Evolutionary conservation across 148 eudicot species (phyloP).

Genomic region (Beta vulgaris): DNA sequence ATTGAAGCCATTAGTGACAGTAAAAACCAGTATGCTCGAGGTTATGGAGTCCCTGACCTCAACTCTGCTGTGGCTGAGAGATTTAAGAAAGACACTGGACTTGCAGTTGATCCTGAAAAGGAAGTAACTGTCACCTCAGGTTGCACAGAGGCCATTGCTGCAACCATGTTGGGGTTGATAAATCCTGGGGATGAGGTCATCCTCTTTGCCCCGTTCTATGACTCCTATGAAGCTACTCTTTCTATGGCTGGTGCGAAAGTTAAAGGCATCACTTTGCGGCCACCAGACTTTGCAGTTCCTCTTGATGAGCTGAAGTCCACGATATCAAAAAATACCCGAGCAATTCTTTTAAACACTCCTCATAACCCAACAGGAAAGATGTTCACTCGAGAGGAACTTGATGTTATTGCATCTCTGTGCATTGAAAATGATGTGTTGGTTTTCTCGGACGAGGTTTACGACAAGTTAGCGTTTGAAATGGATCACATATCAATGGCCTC

Average conservation of each 20-base stretch:
- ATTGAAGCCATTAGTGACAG: slow-evolving; percentile 81
- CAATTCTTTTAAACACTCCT: slow-evolving; percentile 86
- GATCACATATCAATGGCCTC: slow-evolving; percentile 95
- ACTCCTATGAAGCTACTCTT: slow-evolving; percentile 90
- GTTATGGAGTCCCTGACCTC: slow-evolving; percentile 89
- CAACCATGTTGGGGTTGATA: slow-evolving; percentile 87
- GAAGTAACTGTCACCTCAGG: slow-evolving; percentile 98
- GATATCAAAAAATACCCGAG: slow-evolving; percentile 74
- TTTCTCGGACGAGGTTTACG: slow-evolving; percentile 90
- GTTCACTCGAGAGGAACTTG: slow-evolving; percentile 77
- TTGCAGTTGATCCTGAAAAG: slow-evolving; percentile 79
- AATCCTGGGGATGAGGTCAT: slow-evolving; percentile 94
- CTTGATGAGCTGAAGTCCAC: slow-evolving; percentile 68
- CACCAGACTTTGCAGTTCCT: slow-evolving; percentile 79
- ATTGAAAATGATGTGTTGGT: slow-evolving; percentile 89
- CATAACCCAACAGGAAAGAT: slow-evolving; percentile 99
- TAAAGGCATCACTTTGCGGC: slow-evolving; percentile 66
- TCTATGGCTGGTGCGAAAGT: slow-evolving; percentile 96
- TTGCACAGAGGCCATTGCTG: slow-evolving; percentile 99
- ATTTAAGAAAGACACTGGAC: slow-evolving; percentile 82
- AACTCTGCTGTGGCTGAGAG: slow-evolving; percentile 77
- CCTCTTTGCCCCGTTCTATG: slow-evolving; percentile 95
- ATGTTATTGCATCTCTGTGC: slow-evolving; percentile 72
- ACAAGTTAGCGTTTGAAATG: slow-evolving; percentile 93
- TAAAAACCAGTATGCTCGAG: slow-evolving; percentile 96